Evolutionary conservation across 2,329 filamentous ascomycete genomes (phyloP).

Genomic region (Xylaria sp.): DNA sequence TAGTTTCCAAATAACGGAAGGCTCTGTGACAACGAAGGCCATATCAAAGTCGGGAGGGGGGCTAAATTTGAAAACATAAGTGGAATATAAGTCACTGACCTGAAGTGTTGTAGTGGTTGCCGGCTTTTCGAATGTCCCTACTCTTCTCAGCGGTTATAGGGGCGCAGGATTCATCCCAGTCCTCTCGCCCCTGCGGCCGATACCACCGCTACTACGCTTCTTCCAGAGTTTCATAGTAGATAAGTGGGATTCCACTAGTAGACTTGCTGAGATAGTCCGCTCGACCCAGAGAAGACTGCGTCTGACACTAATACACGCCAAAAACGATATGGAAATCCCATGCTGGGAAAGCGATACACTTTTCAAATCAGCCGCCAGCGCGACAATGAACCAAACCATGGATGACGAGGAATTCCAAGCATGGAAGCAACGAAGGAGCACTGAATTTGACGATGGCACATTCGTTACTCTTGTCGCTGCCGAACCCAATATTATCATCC

Average conservation of each 20-base stretch:
- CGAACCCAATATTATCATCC: slow-evolving; percentile 54
- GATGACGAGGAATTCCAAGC: slow-evolving; percentile 47
- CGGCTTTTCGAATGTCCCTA: slow-evolving; percentile 76
- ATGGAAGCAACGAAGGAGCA: slow-evolving; percentile 54
- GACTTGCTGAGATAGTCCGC: slow-evolving; percentile 64
- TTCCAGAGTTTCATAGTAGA: slow-evolving; percentile 73
- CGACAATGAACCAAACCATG: slow-evolving; percentile 47
- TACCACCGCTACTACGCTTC: slow-evolving; percentile 67
- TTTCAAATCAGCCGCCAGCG: slow-evolving; percentile 64
- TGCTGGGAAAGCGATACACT: slow-evolving; percentile 71
- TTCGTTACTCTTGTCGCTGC: slow-evolving; percentile 55
- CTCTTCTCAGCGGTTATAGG: slow-evolving; percentile 77
- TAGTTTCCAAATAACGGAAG: not conserved
- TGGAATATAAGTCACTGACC: too few relatives aligned
- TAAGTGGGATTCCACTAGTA: slow-evolving; percentile 75
- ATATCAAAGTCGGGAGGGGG: not conserved
- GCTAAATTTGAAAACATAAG: too few relatives aligned
- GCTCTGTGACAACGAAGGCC: not conserved
- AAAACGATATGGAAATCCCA: slow-evolving; percentile 82
- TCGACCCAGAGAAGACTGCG: slow-evolving; percentile 61
- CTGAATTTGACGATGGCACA: slow-evolving; percentile 51
- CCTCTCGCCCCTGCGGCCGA: slow-evolving; percentile 73
- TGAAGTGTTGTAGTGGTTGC: slow-evolving; percentile 60
- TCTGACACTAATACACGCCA: slow-evolving; percentile 78
- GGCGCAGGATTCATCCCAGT: slow-evolving; percentile 80